phyloP scores from a whole-genome alignment of 2,329 filamentous ascomycete species.

The Westerdykella ornata region DNA sequence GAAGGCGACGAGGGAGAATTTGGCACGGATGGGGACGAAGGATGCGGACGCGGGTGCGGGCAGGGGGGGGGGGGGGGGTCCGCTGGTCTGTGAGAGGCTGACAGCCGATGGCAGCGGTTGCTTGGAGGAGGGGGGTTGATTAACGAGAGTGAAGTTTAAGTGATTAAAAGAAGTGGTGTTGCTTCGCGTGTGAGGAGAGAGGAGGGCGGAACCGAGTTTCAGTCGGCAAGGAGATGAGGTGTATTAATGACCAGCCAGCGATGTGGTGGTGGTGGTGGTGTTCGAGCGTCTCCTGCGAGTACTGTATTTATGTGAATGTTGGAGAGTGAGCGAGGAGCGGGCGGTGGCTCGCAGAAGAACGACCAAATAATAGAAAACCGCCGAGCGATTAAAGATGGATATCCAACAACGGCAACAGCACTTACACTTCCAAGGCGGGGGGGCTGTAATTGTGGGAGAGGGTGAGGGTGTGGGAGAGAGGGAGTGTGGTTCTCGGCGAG shows the following conservation, averaged over 20 bases:
- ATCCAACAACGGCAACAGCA: not conserved
- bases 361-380: too few species aligned
- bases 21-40: constrained; percentile 5
- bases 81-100: not conserved
- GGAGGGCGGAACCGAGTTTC: too few species aligned
- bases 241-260: too few species aligned
- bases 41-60: constrained; percentile 1
- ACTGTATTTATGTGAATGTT: constrained; percentile 2
- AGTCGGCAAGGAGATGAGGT: too few species aligned
- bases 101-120: not conserved
- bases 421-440: not conserved
- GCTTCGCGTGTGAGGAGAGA: too few species aligned
- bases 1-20: not conserved
- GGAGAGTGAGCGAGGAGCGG: constrained; percentile 4
- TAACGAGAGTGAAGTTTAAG: too few species aligned
- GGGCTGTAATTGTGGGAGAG: not conserved
- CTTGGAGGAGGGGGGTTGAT: not conserved
- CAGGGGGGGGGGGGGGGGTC: not conserved
- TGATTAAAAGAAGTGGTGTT: not conserved
- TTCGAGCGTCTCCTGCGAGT: constrained; percentile 4
- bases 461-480: constrained; percentile 30
- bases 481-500: constrained; percentile 9
- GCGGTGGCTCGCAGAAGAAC: not conserved
- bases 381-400: too few species aligned
- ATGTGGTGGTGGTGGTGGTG: constrained; percentile 6